Evolutionary conservation across 495 filamentous ascomycete genomes (phyloP), one percentile per base, ranked within the genome.

Genomic region (Mytilinidion resinicola): DNA sequence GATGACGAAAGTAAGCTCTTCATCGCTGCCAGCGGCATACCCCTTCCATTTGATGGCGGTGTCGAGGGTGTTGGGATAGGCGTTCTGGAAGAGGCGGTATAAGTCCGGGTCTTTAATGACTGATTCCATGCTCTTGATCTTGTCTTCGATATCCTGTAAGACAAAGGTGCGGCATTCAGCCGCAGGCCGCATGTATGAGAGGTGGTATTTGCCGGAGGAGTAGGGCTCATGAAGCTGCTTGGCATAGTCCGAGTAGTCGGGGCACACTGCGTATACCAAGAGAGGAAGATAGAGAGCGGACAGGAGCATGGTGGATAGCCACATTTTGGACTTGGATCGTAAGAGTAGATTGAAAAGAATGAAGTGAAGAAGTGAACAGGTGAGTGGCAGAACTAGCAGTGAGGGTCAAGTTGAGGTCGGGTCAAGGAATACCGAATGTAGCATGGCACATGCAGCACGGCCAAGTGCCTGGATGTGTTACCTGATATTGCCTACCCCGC

Each of bases 41-140:
- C 83, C 85, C 60, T 75, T 80, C 83, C 82, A 87, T 50, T 76
- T 77, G 56, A 88, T 76, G 1, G 85, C 82, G 4, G 85, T 88
- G 62, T 87, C 85, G 49, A 88, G 70, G 1, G 84, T 85, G 69
- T 85, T 86, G 0, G 85, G 84, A 59, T 78, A 87, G 3, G 77
- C 69, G 62, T 88, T 87, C 57, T 79, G 65, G 66, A 87, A 88
- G 17, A 88, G 74, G 6, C 82, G 80, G 67, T 73, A 78, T 9
- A 87, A 76, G 69, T 88, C 85, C 4, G 84, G 84, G 65, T 87
- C 83, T 20, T 72, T 69, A 59, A 87, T 84, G 46, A 72, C 61
- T 8, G 58, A 53, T 19, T 76, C 57, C 69, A 83, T 73, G 21
- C 76, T 72, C 44, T 66, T 55, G 52, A 87, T 76, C 9, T 74